A percentile compares a stretch with the other conserved stretches of the same genome.
These are phyloP conservation scores for Debaryomycetaceae sp. DNA, from an alignment of 1,139 yeast genomes.

Conservation along the genomic window DNA sequence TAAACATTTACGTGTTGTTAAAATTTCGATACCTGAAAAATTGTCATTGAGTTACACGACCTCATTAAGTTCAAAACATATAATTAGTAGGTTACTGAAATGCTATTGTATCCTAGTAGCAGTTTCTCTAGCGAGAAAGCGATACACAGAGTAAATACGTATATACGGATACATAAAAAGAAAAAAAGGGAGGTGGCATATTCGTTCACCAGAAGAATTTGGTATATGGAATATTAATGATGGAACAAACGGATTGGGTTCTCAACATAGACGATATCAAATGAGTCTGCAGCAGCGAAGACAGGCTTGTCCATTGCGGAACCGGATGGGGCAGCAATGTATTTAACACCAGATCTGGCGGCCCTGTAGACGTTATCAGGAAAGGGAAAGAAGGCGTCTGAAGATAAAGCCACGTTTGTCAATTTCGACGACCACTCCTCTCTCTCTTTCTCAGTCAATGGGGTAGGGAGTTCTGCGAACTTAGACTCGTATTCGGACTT, in stretches of 20 bases:
- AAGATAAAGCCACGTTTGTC: constrained; percentile 82
- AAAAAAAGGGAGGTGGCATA: not conserved
- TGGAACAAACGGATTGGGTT: constrained; percentile 97
- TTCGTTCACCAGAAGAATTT: not conserved
- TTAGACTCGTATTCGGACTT: constrained; percentile 87
- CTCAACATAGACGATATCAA: constrained; percentile 84
- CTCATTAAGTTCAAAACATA: not conserved
- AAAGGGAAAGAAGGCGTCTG: constrained; percentile 99
- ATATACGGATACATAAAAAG: not conserved
- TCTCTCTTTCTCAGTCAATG: constrained; percentile 80
- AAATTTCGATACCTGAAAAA: not conserved
- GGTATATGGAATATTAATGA: constrained; percentile 47
- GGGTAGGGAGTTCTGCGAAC: constrained; percentile 78
- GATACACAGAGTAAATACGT: not conserved
- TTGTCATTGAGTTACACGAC: not conserved
- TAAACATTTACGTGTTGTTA: not conserved
- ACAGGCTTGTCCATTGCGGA: constrained; percentile 98
- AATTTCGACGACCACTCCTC: constrained; percentile 80
- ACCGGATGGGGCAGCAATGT: constrained; percentile 94
- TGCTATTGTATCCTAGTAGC: not conserved
- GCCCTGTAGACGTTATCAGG: constrained; percentile 98
- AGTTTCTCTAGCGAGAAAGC: not conserved
- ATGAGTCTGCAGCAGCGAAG: constrained; percentile 89
- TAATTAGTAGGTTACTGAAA: not conserved
- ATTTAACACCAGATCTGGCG: constrained; percentile 92